These are phyloP conservation scores for Psilocybe cubensis DNA, from an alignment of 768 basidiomycete species.

Conservation along the genomic window DNA sequence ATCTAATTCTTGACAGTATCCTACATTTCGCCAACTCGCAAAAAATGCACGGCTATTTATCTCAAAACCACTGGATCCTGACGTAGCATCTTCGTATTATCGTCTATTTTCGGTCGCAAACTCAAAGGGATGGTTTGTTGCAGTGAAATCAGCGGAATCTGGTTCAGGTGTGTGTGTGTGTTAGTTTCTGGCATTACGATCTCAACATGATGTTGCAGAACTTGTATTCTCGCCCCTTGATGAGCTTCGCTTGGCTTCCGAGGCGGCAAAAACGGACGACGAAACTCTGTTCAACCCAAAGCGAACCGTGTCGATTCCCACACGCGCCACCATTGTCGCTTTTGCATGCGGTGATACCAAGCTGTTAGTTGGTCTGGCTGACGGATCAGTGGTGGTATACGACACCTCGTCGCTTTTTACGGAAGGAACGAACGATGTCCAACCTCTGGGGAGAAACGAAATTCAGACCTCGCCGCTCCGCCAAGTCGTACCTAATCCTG, in stretches of 20 bases:
- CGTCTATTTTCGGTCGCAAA: conserved; percentile 64
- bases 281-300: conserved; percentile 50
- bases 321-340: conserved; percentile 53
- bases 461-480: conserved; percentile 47
- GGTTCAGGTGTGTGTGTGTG: conserved; percentile 38
- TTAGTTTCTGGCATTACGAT: not conserved
- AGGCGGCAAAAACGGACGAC: conserved; percentile 42
- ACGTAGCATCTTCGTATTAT: conserved; percentile 41
- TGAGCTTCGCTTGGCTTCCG: conserved; percentile 60
- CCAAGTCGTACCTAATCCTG: conserved; percentile 70
- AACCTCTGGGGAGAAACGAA: conserved; percentile 54
- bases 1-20: conserved; percentile 40
- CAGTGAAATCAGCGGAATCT: conserved; percentile 43
- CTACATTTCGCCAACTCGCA: conserved; percentile 51
- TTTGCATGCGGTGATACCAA: conserved; percentile 65
- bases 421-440: conserved; percentile 40
- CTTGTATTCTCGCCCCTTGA: conserved; percentile 63
- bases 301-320: conserved; percentile 47
- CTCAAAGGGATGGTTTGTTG: conserved; percentile 71
- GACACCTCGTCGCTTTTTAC: conserved; percentile 58
- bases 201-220: conserved; percentile 37
- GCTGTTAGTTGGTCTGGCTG: conserved; percentile 59
- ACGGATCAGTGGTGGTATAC: conserved; percentile 64
- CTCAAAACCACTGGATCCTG: conserved; percentile 53
- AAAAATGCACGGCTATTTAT: conserved; percentile 69